Base-by-base conservation (phyloP, 768 basidiomycete genomes). In the Kwoniella mangroviensis region DNA sequence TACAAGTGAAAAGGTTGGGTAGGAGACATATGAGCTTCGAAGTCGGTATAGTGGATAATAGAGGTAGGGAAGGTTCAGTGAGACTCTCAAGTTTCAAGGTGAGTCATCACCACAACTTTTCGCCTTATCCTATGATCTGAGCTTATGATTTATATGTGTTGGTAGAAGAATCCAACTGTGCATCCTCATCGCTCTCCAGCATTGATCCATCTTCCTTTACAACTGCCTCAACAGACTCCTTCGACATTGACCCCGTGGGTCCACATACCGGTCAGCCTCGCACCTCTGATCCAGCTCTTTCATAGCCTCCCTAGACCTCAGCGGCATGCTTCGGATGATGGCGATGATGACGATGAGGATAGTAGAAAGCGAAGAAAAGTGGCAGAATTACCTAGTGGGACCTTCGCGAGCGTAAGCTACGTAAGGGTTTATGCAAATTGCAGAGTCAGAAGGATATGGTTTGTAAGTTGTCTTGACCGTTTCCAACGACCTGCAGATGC, bases 351-450 rank as follows among this genome's bases (percentile, higher is more conserved):
- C 3, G 28, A 21, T 54, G 49, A 57, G 0, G 53, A 11, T 26
- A 13, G 11, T 28, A 54, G 60, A 40, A 70, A 72, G 67, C 70
- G 58, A 42, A 42, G 67, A 7, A 69, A 71, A 53, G 66, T 70
- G 24, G 56, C 55, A 17, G 73, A 73, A 45, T 40, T 77, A 40
- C 78, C 78, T 42, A 42, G 54, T 51, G 74, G 74, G 1, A 43
- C 62, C 12, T 80, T 78, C 45, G 68, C 49, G 28, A 64, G 60
- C 45, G 61, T 79, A 11, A 74, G 69, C 26, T 82, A 79, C 63
- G 61, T 81, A 12, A 73, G 73, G 57, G 72, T 82, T n/a, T 81
- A 81, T 68, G 81, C 81, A 6, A 82, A 82, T 55, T 82, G 81
- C 53, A 59, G 81, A 17, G 41, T 82, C 17, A 67, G 77, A 53